Percentiles rank a stretch among this genome's conserved stretches.
These are phyloP conservation scores for Xylariomycetidae sp. DNA, from an alignment of 2,329 filamentous ascomycete species.

Conservation along the genomic window DNA sequence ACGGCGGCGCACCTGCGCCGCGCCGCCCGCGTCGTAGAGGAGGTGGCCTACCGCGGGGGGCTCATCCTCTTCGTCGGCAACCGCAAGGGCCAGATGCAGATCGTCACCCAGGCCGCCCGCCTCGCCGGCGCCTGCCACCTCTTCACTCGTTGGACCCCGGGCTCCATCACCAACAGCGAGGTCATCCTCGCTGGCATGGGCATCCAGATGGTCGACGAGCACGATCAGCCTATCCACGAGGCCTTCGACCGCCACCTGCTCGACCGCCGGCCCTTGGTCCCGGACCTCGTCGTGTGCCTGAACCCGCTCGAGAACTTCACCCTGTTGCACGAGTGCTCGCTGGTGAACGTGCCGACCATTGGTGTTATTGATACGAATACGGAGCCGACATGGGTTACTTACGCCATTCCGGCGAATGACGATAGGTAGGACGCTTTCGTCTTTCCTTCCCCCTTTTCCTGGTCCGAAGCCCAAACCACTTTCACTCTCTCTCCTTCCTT, in stretches of 20 bases:
- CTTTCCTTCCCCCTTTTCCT: neutral
- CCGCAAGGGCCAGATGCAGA: conserved; percentile 71
- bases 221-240: conserved; percentile 54
- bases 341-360: conserved; percentile 87
- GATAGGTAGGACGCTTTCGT: conserved; percentile 63
- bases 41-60: conserved; percentile 77
- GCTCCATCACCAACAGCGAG: conserved; percentile 87
- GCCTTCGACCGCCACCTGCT: conserved; percentile 64
- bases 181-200: conserved; percentile 71
- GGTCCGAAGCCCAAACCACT: too few relatives aligned
- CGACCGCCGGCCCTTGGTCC: conserved; percentile 64
- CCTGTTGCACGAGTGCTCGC: conserved; percentile 82
- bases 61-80: conserved; percentile 90
- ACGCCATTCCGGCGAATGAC: conserved; percentile 94
- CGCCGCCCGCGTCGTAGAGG: conserved; percentile 86
- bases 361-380: conserved; percentile 92
- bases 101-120: conserved; percentile 76
- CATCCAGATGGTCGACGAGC: conserved; percentile 72
- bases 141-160: conserved; percentile 90
- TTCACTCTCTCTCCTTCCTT: neutral
- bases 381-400: conserved; percentile 91
- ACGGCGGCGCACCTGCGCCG: conserved; percentile 88
- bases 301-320: conserved; percentile 93
- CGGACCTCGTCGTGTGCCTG: conserved; percentile 86
- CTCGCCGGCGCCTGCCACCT: conserved; percentile 78